phyloP scores from a whole-genome alignment of 495 filamentous ascomycete species.

The Penicillium tannophilum region DNA sequence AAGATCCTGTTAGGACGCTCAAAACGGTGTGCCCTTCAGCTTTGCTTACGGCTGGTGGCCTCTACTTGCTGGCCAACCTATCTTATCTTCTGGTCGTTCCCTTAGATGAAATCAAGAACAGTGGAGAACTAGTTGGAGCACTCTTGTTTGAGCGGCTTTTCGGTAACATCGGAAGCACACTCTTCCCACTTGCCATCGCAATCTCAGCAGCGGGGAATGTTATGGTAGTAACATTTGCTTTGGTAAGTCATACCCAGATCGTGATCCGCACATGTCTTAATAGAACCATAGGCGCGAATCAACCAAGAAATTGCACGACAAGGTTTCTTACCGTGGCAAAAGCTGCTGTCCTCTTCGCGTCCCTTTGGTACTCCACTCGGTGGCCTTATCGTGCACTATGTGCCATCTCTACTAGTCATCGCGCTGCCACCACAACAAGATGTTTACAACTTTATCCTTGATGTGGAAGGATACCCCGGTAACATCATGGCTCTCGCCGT shows the following conservation, averaged over 20 bases:
- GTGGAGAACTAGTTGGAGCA: slow-evolving; percentile 68
- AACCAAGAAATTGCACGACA: slow-evolving; percentile 71
- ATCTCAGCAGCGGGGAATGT: slow-evolving; percentile 72
- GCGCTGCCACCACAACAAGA: slow-evolving; percentile 63
- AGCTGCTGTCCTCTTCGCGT: slow-evolving; percentile 60
- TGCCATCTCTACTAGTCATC: slow-evolving; percentile 68
- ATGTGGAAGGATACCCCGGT: slow-evolving; percentile 70
- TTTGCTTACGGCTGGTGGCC: slow-evolving; percentile 58
- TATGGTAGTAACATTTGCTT: slow-evolving; percentile 72
- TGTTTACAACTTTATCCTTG: slow-evolving; percentile 73
- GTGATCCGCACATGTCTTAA: neutral
- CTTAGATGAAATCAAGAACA: slow-evolving; percentile 65
- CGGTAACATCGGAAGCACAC: slow-evolving; percentile 56
- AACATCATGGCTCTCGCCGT: slow-evolving; percentile 62
- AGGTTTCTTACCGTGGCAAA: slow-evolving; percentile 69
- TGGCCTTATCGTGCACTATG: slow-evolving; percentile 66
- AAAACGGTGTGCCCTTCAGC: slow-evolving; percentile 64
- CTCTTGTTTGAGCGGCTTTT: slow-evolving; percentile 70
- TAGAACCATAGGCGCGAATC: slow-evolving; percentile 56
- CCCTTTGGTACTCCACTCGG: slow-evolving; percentile 71
- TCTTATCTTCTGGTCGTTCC: slow-evolving; percentile 72
- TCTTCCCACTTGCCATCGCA: slow-evolving; percentile 67
- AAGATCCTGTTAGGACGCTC: slow-evolving; percentile 66
- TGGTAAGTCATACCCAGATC: slow-evolving; percentile 42
- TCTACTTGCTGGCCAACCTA: slow-evolving; percentile 71